Evolutionary conservation across 257 asterid species (phyloP), one percentile per base, ranked within the genome.

Genomic region (Mentha longifolia): DNA sequence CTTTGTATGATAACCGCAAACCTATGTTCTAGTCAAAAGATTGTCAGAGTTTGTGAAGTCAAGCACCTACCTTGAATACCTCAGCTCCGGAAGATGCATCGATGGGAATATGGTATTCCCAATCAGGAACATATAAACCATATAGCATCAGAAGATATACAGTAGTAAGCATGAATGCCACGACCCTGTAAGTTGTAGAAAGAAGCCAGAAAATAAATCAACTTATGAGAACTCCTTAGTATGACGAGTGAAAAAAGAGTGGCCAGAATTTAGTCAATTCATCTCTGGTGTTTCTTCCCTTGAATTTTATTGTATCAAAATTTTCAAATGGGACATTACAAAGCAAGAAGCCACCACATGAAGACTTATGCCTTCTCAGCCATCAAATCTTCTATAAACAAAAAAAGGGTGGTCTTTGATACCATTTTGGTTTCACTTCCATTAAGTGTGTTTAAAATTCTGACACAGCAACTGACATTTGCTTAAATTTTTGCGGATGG

Each of bases 61-160:
- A 28, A 58, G 42, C 75, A 60, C 83, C 63, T 71, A 87, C 92
- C 66, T 5, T 59, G 79, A 74, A 77, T 68, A 67, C 75, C 68
- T 61, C 71, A 45, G 83, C 68, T 39, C 55, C 68, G 9, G 83
- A 71, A 71, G 91, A 77, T 60, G 81, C 64, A 19, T 52, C 82
- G 17, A 39, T 13, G 57, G 86, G 88, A 71, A 84, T 56, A 63
- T 71, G 83, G 74, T 84, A 88, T 73, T 84, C 82, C 88, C 89
- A 88, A 67, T 85, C 87, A 15, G 87, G 85, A 75, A 88, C 95
- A 69, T 80, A 79, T 30, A 88, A 56, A 57, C 87, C 87, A 71
- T 88, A 85, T 31, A 83, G 49, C 81, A 82, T 55, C 66, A 79
- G 42, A 56, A 85, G 88, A 77, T 88, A 88, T 37, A 80, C 15